Evolutionary conservation across 179 eudicot genomes (phyloP), one percentile per base, ranked within the genome.

Genomic region (Patellifolia procumbens): DNA sequence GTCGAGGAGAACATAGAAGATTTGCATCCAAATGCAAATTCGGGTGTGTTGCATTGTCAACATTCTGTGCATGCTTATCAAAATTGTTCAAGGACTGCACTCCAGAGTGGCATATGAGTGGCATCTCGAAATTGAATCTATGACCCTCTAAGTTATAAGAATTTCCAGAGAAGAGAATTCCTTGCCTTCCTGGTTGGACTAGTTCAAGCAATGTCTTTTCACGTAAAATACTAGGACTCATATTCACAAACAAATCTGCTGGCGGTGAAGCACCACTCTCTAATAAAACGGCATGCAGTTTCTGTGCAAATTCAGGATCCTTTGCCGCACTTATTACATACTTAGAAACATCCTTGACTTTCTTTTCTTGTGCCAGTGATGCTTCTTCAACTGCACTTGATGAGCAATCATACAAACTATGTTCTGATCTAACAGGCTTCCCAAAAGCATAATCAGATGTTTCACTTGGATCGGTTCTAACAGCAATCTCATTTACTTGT

Each of bases 281-380:
- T 55, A 86, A 70, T 80, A 88, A 81, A 80, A 93, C 93, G 22
- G 90, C 89, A 80, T 81, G 95, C 56, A 88, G 89, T 78, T 90
- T 90, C 81, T 87, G 91, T 15, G 94, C 92, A 72, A 92, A 89
- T 73, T 88, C 92, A 73, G 98, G 91, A 77, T 90, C 85, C 83
- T 87, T 86, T 61, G 97, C 86, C 6, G 96, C 96, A 86, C 83
- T 88, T 46, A 85, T 86, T 32, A 88, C 91, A 80, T 88, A 92
- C 48, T 89, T 84, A 78, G 95, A 86, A 74, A 89, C 91, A 87
- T 89, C 96, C 75, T 90, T 85, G 69, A 88, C 90, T 81, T 86
- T 86, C 82, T 78, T 79, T 66, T 87, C 90, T 64, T 88, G 90
- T 61, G 88, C 97, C 62, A 85, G 74, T 10, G 89, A 89, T 49